Evolutionary conservation across 2,329 filamentous ascomycete genomes (phyloP).

Genomic region (Coniochaeta sp.): DNA sequence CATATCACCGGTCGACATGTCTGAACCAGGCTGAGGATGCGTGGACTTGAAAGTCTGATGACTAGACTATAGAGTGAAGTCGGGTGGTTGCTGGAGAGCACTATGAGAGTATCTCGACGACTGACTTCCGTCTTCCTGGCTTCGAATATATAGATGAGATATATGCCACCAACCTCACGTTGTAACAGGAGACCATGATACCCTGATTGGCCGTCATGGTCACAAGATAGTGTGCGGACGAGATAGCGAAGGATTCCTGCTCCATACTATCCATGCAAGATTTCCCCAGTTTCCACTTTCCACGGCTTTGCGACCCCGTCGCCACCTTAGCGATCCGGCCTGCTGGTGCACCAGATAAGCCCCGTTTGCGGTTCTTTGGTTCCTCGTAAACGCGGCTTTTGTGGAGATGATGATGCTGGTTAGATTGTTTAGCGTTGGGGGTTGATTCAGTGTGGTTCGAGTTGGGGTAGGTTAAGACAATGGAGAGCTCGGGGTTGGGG

Average conservation of each 20-base stretch:
- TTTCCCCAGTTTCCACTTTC: background rate
- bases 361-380: background rate
- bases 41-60: background rate
- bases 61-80: background rate
- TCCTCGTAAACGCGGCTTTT: background rate
- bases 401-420: background rate
- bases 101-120: background rate
- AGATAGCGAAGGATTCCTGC: background rate
- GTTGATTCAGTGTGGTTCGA: background rate
- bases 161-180: background rate
- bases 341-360: background rate
- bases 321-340: background rate
- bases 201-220: background rate
- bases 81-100: constrained; percentile 17
- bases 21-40: background rate
- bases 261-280: too few relatives aligned
- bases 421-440: background rate
- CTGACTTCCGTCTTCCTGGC: background rate
- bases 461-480: background rate
- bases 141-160: background rate
- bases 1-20: background rate
- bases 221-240: background rate
- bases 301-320: background rate
- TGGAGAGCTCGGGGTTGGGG: background rate
- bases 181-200: background rate